Conservation (phyloP, 257 asterid species). For the Ajuga chamaepitys region DNA sequence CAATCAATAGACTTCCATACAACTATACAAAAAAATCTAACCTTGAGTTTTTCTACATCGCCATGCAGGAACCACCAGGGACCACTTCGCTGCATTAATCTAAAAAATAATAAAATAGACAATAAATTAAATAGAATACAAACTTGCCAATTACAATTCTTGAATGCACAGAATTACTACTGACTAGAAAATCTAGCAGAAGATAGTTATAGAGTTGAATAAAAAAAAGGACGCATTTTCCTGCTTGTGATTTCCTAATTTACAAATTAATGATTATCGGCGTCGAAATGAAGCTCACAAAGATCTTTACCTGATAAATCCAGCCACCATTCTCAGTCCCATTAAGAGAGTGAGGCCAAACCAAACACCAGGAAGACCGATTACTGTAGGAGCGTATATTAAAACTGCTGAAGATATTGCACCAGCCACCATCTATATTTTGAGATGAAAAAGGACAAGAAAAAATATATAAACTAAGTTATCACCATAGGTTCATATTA, state of each 20-base stretch:
- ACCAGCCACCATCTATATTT: constrained; percentile 70
- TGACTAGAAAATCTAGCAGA: neutral
- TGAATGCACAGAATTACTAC: neutral
- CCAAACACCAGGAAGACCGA: constrained; percentile 95
- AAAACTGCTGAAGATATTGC: constrained; percentile 64
- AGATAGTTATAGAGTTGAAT: no score
- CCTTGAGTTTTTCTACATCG: constrained; percentile 39
- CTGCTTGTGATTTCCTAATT: neutral
- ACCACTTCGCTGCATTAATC: constrained; percentile 51
- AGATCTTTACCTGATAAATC: constrained; percentile 73
- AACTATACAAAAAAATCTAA: constrained; percentile 13
- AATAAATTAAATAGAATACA: neutral
- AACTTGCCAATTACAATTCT: neutral
- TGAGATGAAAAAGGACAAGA: neutral
- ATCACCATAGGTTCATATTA: no score
- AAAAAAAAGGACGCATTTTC: neutral
- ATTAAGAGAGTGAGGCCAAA: constrained; percentile 76
- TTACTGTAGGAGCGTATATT: constrained; percentile 52
- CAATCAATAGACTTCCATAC: neutral
- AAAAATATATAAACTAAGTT: no score
- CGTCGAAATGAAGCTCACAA: neutral
- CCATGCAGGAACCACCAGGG: constrained; percentile 98
- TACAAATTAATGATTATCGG: neutral
- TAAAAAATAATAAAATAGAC: constrained; percentile 18
- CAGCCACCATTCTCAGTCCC: constrained; percentile 76